Conservation (phyloP, 352 stramenopile species). For the Globisporangium cederbergense region DNA sequence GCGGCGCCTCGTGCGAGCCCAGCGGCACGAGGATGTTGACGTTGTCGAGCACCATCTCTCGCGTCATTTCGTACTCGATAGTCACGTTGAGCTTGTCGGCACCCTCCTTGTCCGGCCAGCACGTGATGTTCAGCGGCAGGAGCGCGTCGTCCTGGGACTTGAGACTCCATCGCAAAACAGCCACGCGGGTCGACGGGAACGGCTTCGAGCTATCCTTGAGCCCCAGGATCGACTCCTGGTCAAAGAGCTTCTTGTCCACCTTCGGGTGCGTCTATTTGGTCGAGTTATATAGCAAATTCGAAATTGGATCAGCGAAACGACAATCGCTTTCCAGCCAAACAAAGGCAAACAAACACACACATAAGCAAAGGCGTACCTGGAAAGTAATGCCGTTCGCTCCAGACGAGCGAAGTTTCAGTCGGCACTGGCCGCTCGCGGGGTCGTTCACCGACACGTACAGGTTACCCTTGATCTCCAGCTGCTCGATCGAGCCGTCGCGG, state of each 20-base stretch:
- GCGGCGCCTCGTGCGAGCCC: conserved; percentile 63
- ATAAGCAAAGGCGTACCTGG: conserved; percentile 29
- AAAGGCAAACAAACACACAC: background rate
- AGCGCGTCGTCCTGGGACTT: conserved; percentile 88
- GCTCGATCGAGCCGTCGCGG: conserved; percentile 76
- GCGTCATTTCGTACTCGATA: conserved; percentile 86
- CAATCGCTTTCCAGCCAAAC: background rate
- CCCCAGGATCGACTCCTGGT: conserved; percentile 73
- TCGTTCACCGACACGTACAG: conserved; percentile 86
- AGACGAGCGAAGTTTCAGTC: conserved; percentile 69
- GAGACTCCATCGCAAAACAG: conserved; percentile 80
- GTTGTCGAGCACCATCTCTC: conserved; percentile 87
- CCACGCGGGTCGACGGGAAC: conserved; percentile 77
- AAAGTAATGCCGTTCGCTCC: conserved; percentile 72
- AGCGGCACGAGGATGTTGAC: conserved; percentile 84
- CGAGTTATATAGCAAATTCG: conserved; percentile 5
- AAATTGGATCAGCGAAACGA: background rate
- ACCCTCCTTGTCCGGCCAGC: conserved; percentile 84
- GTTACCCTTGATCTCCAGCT: conserved; percentile 85
- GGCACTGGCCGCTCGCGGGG: conserved; percentile 57
- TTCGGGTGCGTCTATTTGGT: conserved; percentile 68
- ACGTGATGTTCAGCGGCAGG: conserved; percentile 83
- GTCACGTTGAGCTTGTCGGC: conserved; percentile 86
- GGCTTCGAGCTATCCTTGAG: conserved; percentile 82
- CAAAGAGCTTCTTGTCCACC: conserved; percentile 86